Evolutionary conservation across 2,329 filamentous ascomycete species (phyloP).

Genomic region (Lithohypha guttulata): DNA sequence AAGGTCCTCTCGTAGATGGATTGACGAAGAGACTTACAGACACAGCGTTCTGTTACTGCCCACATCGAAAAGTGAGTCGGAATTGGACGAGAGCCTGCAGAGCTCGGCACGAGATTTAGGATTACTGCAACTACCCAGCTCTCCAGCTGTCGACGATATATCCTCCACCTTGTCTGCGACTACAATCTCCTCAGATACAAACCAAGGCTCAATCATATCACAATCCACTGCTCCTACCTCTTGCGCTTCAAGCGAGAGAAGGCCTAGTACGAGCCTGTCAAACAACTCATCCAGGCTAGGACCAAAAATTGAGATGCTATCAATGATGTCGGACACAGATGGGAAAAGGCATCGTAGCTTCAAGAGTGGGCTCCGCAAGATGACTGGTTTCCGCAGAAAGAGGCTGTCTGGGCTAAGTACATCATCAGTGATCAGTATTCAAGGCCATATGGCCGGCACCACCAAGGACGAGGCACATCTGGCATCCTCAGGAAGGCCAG

Average conservation of each 20-base stretch:
- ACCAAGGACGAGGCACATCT: conserved; percentile 10
- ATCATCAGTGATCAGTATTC: conserved; percentile 14
- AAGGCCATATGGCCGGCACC: conserved; percentile 11
- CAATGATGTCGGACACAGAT: conserved; percentile 11
- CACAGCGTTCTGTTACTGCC: conserved; percentile 27
- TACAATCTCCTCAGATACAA: conserved; percentile 18
- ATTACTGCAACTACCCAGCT: conserved; percentile 28
- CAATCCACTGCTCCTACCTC: conserved; percentile 22
- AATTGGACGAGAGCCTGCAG: conserved; percentile 28
- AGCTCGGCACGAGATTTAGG: conserved; percentile 31
- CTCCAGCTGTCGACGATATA: conserved; percentile 27
- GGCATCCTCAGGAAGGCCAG: conserved; percentile 11
- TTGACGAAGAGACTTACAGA: conserved; percentile 32
- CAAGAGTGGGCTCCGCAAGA: conserved; percentile 17
- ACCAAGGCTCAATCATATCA: conserved; percentile 18
- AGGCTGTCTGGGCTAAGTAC: conserved; percentile 12
- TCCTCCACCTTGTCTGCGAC: conserved; percentile 21
- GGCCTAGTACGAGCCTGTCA: conserved; percentile 13
- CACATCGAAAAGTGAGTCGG: conserved; percentile 29
- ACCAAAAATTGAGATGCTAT: conserved; percentile 9
- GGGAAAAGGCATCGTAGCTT: conserved; percentile 18
- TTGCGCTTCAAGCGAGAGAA: conserved; percentile 19
- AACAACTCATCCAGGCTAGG: conserved; percentile 9
- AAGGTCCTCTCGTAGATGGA: conserved; percentile 11
- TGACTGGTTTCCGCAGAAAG: conserved; percentile 18